These are phyloP conservation scores for Zymoseptoria crescenta DNA, from an alignment of 2,329 filamentous ascomycete genomes.

Conservation along the genomic window DNA sequence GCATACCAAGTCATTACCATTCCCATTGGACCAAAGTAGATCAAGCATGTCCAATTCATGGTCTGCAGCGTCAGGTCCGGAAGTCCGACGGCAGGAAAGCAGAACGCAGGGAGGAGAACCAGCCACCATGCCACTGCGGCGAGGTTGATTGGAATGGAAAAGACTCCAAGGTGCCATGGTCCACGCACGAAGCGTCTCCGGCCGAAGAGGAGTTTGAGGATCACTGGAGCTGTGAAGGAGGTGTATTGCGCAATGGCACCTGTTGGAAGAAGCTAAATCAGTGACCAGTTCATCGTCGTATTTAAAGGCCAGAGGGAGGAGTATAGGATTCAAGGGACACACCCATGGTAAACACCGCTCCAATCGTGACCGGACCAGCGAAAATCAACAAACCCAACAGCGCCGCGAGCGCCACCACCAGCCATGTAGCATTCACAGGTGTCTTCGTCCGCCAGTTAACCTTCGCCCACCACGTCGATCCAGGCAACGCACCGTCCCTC, in stretches of 20 bases:
- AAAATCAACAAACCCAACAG: constrained; percentile 25
- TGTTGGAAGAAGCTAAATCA: neutral
- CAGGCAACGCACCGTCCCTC: constrained; percentile 25
- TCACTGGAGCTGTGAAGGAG: constrained; percentile 25
- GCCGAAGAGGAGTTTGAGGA: constrained; percentile 25
- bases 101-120: constrained; percentile 26
- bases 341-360: constrained; percentile 28
- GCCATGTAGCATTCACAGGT: constrained; percentile 27
- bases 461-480: constrained; percentile 23
- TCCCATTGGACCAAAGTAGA: constrained; percentile 28
- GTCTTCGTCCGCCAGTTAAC: constrained; percentile 24
- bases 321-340: neutral
- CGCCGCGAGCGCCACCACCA: constrained; percentile 22
- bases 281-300: neutral
- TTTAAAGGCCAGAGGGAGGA: no score
- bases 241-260: constrained; percentile 13
- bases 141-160: constrained; percentile 22
- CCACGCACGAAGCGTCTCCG: constrained; percentile 22
- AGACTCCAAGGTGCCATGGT: constrained; percentile 28
- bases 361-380: constrained; percentile 25
- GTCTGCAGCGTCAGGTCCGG: constrained; percentile 21
- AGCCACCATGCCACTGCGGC: constrained; percentile 25
- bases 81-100: constrained; percentile 27
- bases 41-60: constrained; percentile 30
- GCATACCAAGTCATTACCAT: constrained; percentile 25